phyloP scores from a whole-genome alignment of 768 basidiomycete species.

The Hydnomerulius pinastri region DNA sequence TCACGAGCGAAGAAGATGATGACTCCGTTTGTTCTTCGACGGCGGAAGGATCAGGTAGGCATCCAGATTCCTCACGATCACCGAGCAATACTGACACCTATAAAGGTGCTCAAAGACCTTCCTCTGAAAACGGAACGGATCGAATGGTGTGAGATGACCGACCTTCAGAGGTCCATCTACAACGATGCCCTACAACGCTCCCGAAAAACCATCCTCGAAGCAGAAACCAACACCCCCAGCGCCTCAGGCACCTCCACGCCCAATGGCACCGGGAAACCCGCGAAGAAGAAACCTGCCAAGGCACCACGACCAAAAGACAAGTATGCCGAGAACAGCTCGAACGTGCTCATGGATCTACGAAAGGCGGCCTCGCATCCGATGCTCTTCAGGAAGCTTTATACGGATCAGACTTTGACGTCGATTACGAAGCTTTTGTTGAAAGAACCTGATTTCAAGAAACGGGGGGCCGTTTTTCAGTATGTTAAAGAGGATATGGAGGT shows the following conservation, averaged over 20 bases:
- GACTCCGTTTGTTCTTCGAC: constrained; percentile 97
- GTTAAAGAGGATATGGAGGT: constrained; percentile 98
- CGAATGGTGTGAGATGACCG: constrained; percentile 93
- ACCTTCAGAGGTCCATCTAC: constrained; percentile 81
- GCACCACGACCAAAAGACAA: constrained; percentile 59
- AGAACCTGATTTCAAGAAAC: constrained; percentile 89
- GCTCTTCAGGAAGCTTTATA: constrained; percentile 87
- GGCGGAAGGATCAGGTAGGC: constrained; percentile 88
- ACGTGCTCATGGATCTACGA: constrained; percentile 96
- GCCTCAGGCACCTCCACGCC: constrained; percentile 36
- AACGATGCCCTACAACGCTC: constrained; percentile 83
- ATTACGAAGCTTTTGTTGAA: constrained; percentile 85
- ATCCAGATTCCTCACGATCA: background rate
- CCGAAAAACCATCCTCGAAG: constrained; percentile 72
- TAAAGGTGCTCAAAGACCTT: constrained; percentile 86
- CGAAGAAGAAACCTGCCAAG: constrained; percentile 33
- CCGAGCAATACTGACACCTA: constrained; percentile 1
- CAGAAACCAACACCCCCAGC: constrained; percentile 23
- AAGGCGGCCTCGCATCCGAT: constrained; percentile 97
- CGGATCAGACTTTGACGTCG: constrained; percentile 68
- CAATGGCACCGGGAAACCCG: constrained; percentile 24
- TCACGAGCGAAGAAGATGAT: constrained; percentile 98
- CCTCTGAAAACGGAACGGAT: constrained; percentile 92
- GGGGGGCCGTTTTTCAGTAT: constrained; percentile 74
- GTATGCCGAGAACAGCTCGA: constrained; percentile 81